Base-by-base conservation (phyloP, 495 filamentous ascomycete species). In the Hamigera avellanea region DNA sequence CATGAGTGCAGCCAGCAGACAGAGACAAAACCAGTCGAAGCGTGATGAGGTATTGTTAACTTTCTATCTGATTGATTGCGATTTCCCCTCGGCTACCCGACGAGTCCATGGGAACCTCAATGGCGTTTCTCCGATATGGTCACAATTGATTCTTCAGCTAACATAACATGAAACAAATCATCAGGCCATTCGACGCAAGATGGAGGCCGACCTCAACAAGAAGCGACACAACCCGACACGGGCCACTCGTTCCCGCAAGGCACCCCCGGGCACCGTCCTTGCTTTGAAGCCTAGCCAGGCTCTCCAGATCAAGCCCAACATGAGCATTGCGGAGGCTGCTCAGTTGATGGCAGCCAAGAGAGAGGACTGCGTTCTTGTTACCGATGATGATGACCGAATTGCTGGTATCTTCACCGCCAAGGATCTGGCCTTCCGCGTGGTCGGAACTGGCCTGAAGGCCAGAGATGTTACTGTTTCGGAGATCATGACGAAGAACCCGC, bases 401-500 rank as follows among this genome's bases (percentile, higher is more conserved):
- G 80, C 91, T 8, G 91, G 91, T 60, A 99, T 99, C 48, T 99
- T 99, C 59, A 99, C 91, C 2, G 91, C 91, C 23, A 99, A 99
- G 69, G 91, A 99, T 67, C 71, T 99, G 46, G 91, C 91, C 1
- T 99, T 95, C 65, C 78, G 91, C 37, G 91, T 99, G 8, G 86
- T 99, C 9, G 91, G 88, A 34, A 75, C 80, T 25, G 93, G 93
- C n/a, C 66, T 93, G 46, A 93, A 94, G 64, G 83, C 91, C 8
- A 78, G 74, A 51, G 81, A 79, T 52, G 77, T 96, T 44, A 93
- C 83, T 6, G 95, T 99, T 48, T 81, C 83, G 36, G 86, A 95
- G 43, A 99, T 99, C 57, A 99, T 99, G 91, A 99, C 91, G 46
- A 95, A 95, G 69, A 99, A 99, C 57, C 91, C 91, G 1, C 71